Evolutionary conservation across 352 stramenopile genomes (phyloP), one percentile per base, ranked within the genome.

Genomic region (Phytophthora pisi): DNA sequence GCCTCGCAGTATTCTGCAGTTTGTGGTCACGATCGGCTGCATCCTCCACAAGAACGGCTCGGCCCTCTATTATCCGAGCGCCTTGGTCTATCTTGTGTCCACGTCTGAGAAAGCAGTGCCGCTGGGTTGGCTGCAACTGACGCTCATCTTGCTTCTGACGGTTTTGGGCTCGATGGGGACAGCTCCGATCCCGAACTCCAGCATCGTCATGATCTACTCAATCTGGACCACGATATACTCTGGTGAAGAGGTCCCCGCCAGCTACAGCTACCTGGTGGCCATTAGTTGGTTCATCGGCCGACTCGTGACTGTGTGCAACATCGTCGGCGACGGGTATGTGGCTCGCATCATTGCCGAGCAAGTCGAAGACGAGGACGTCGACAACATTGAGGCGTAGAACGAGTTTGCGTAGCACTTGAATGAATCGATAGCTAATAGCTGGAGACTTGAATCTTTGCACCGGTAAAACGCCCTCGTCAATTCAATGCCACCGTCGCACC

Each of bases 41-140:
- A 90, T 77, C 3, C 71, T 85, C 36, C 82, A 94, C 74, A 94
- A 91, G 79, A 91, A 94, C 61, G 86, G 86, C 66, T 84, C 77
- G 30, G 84, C 84, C 11, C 87, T 92, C 63, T 89, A 88, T 59
- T 94, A 89, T 60, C 82, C 82, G 0, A 84, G 73, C 20, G 81
- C 84, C 8, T 58, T 93, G 7, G 72, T 93, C 11, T 93, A 91
- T 60, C 70, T 93, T 23, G 81, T 83, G 10, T 75, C 78, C 24
- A 90, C 86, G 31, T 68, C 78, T 4, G 74, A 75, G 5, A 50
- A 64, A 0, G 46, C 64, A 3, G 74, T 86, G 11, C 45, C 78
- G 6, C 57, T 93, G 20, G 78, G 76, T 5, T 85, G 69, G 67
- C 50, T 79, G 28, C 62, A 90, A 56, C 46, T 89, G 13, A 47